Evolutionary conservation across 1,284 basidiomycete genomes (phyloP), one percentile per base, ranked within the genome.

Genomic region (Austropuccinia psidii): DNA sequence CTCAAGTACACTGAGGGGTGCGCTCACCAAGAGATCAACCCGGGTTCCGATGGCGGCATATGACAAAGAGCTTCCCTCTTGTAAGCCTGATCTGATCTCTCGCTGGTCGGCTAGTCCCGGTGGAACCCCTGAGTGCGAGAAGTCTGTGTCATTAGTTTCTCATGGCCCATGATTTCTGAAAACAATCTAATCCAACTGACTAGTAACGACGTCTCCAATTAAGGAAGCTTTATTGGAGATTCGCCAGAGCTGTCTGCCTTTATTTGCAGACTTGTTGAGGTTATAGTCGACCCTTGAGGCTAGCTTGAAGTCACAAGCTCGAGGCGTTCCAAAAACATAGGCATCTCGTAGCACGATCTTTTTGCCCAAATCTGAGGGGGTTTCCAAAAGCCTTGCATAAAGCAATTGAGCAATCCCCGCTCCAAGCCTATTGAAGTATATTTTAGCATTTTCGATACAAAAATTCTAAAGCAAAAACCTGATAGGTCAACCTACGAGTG

Each of bases 381-480:
- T 47, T 47, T 70, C 55, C 50, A 70, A 57, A 31, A 70, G 49
- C 31, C 68, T 61, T 15, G 68, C 68, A 41, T 70, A 70, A 21
- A 70, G 50, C 31, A 70, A 52, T 45, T 54, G 45, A 2, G 68
- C 68, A n/a, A 70, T 70, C 13, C 68, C 68, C 39, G 68, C 68
- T 24, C 68, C 68, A n/a, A 70, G 57, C 50, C 55, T 70, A 24
- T 24, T 6, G 45, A 33, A 13, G 24, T n/a, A 13, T 21, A 11
- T 1, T 39, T 24, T 3, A 70, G 33, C 19, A 61, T 58, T 37
- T 2, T 19, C 21, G 27, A 29, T 13, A 19, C 37, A 15, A 41
- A 19, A 15, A 33, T 50, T n/a, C 4, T 21, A 24, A 31, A 33
- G 8, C 17, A 11, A 33, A 13, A 49, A 6, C 8, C 8, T 24